phyloP scores from a whole-genome alignment of 176 grass and related monocot species.

The Elaeis guineensis region DNA sequence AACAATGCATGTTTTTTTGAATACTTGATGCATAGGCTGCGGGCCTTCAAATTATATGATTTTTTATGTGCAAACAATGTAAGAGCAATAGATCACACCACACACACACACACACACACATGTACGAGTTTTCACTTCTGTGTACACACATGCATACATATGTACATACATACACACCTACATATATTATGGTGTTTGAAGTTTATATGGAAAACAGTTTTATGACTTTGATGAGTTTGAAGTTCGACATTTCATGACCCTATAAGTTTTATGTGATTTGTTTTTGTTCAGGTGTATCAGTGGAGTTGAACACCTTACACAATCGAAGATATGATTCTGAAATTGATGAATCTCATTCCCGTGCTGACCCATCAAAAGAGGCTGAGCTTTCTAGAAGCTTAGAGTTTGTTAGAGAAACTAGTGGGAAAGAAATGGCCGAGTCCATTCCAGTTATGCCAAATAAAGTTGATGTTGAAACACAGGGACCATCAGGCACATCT shows the following conservation, averaged over 20 bases:
- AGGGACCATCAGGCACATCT: conserved; percentile 13
- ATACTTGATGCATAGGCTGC: no score
- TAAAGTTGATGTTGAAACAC: not conserved
- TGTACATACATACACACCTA: no score
- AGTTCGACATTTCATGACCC: not conserved
- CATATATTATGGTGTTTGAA: no score
- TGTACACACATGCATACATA: no score
- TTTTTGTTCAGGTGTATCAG: conserved; percentile 43
- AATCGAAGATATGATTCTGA: conserved; percentile 35
- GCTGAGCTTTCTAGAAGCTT: not conserved
- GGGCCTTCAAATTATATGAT: no score
- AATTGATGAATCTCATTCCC: not conserved
- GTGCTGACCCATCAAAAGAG: not conserved
- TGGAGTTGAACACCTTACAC: conserved; percentile 48
- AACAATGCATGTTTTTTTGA: no score
- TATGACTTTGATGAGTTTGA: conserved; percentile 5
- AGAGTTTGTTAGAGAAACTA: conserved; percentile 10
- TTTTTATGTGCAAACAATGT: no score
- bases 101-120: no score
- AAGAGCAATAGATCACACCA: no score
- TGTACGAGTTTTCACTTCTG: no score
- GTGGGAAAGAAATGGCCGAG: conserved; percentile 11
- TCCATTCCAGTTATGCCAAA: not conserved
- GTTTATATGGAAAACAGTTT: not conserved
- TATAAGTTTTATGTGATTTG: not conserved